Percentiles rank a stretch among this genome's conserved stretches.
Conservation (phyloP, 2,329 filamentous ascomycete genomes). For the Chaetomiaceae sp. region DNA sequence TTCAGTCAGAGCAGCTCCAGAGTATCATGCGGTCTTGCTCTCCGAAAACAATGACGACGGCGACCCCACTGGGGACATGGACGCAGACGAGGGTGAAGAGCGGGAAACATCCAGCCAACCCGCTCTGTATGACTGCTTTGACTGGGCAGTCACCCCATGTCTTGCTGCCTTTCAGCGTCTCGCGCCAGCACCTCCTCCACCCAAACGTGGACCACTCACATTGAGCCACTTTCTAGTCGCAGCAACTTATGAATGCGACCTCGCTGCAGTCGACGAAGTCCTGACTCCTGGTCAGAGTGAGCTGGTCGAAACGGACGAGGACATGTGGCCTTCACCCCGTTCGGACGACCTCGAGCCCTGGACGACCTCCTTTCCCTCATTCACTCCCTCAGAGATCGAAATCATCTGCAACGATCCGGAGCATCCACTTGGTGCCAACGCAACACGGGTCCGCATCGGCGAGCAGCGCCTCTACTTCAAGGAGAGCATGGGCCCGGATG, state of each 20-base stretch:
- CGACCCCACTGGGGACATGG: neutral
- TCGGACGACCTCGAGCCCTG: neutral
- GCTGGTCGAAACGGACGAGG: neutral
- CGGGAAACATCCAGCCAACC: no score
- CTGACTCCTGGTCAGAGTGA: neutral
- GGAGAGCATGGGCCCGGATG: neutral
- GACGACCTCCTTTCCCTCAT: slow-evolving; percentile 8
- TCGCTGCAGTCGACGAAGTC: slow-evolving; percentile 3
- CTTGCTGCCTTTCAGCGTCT: slow-evolving; percentile 4
- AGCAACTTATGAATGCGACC: slow-evolving; percentile 1
- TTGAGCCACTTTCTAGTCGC: slow-evolving; percentile 1
- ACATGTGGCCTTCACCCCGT: neutral
- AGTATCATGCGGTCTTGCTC: neutral
- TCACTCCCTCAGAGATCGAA: neutral
- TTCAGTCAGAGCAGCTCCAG: slow-evolving; percentile 1
- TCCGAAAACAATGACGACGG: neutral
- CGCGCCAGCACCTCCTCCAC: slow-evolving; percentile 3
- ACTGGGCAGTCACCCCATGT: slow-evolving; percentile 6
- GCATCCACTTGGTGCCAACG: slow-evolving; percentile 3
- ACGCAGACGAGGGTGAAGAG: neutral
- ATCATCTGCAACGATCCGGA: slow-evolving; percentile 3
- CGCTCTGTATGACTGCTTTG: slow-evolving; percentile 2
- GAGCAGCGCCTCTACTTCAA: slow-evolving; percentile 5
- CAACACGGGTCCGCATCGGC: neutral
- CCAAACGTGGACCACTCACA: neutral